Evolutionary conservation across 73 alveolate genomes (phyloP).

Genomic region (Paramecium biaurelia): DNA sequence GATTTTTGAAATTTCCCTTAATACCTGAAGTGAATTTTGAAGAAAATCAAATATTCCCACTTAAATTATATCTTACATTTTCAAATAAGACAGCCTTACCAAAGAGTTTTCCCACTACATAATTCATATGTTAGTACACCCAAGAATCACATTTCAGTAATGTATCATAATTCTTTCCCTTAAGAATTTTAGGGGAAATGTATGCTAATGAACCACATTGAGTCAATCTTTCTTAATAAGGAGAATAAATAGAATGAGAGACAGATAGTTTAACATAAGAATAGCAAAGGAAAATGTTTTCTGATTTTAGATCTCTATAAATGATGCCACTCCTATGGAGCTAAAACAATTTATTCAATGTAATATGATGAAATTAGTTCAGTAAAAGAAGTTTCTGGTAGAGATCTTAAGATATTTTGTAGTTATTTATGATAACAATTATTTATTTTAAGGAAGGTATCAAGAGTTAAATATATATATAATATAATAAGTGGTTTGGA

Average conservation of each 20-base stretch:
- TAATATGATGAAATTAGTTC: not conserved
- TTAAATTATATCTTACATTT: no score
- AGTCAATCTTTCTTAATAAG: not conserved
- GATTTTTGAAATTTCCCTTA: not conserved
- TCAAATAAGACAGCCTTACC: not conserved
- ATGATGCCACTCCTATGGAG: slow-evolving; percentile 25
- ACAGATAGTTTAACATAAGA: not conserved
- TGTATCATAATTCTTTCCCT: slow-evolving; percentile 36
- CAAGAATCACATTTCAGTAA: slow-evolving; percentile 13
- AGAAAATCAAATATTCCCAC: no score
- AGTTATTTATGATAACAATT: not conserved
- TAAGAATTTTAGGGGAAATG: slow-evolving; percentile 50
- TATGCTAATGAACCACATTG: slow-evolving; percentile 29
- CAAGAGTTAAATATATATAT: not conserved
- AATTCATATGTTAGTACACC: slow-evolving; percentile 56
- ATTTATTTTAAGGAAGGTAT: not conserved
- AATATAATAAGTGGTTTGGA: not conserved
- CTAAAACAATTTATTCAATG: not conserved
- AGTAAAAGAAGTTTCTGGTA: not conserved
- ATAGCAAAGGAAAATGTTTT: not conserved
- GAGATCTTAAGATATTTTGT: not conserved
- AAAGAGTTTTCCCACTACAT: slow-evolving; percentile 22
- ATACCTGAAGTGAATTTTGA: not conserved
- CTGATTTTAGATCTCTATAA: slow-evolving; percentile 10
- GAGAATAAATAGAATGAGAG: not conserved